Conservation (phyloP, 768 basidiomycete species). For the Udeniomyces megalosporus region DNA sequence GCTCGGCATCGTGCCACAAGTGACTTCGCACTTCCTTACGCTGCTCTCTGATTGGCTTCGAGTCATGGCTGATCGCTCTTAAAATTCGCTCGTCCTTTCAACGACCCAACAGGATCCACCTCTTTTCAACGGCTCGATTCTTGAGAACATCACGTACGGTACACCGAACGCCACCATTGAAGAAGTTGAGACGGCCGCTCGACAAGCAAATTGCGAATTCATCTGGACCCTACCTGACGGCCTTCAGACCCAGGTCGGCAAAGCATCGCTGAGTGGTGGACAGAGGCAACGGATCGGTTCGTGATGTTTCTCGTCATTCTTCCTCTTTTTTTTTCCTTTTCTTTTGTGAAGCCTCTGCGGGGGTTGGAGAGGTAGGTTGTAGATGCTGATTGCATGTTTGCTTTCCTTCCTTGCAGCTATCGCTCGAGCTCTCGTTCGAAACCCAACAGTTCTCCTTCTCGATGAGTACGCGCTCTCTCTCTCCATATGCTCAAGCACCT, state of each 20-base stretch:
- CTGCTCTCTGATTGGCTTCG: too few species aligned
- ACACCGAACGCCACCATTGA: conserved; percentile 11
- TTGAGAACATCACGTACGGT: conserved; percentile 22
- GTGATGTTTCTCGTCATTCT: background rate
- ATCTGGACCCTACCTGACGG: conserved; percentile 9
- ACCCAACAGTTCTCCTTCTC: conserved; percentile 11
- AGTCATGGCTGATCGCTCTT: too few species aligned
- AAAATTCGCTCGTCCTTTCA: too few species aligned
- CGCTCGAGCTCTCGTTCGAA: conserved; percentile 14
- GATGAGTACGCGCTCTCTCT: background rate
- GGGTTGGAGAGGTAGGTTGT: conserved; percentile 8
- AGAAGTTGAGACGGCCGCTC: conserved; percentile 10
- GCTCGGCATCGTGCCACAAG: conserved; percentile 14
- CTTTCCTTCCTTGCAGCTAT: background rate
- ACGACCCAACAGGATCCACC: too few species aligned
- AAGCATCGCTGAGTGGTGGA: conserved; percentile 26
- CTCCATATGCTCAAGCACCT: too few species aligned
- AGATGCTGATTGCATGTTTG: background rate
- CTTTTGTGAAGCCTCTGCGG: background rate
- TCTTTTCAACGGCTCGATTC: conserved; percentile 16
- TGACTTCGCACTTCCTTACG: too few species aligned
- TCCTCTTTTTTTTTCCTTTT: background rate
- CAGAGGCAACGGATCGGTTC: conserved; percentile 34
- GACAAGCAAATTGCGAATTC: conserved; percentile 18
- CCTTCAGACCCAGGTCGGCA: conserved; percentile 8